Conservation (phyloP, 1,284 basidiomycete species). For the Amylostereum chailletii region DNA sequence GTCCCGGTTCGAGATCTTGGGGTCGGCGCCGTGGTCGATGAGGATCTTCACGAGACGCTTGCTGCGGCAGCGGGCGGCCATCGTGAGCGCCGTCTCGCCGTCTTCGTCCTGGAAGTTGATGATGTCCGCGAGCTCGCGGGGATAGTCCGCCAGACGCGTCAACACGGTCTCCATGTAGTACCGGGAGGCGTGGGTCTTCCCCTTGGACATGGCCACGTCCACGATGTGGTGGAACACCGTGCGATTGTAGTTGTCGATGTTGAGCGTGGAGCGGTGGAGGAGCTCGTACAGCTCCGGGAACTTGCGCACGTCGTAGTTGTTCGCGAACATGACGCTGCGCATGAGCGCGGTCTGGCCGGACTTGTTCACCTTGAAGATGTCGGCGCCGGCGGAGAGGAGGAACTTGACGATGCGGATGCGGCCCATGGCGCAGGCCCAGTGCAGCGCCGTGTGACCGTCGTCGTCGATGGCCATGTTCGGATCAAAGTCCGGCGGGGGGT, state of each 20-base stretch:
- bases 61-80: conserved; percentile 93
- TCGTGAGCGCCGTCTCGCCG: conserved; percentile 94
- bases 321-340: conserved; percentile 99
- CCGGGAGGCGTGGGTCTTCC: conserved; percentile 94
- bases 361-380: conserved; percentile 96
- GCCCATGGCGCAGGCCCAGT: conserved; percentile 99
- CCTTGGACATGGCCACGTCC: conserved; percentile 96
- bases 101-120: conserved; percentile 99
- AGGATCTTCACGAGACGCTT: conserved; percentile 96
- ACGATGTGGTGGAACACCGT: conserved; percentile 99
- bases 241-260: conserved; percentile 97
- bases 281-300: conserved; percentile 98
- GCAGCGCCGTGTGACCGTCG: conserved; percentile 94
- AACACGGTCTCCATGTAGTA: conserved; percentile 99
- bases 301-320: conserved; percentile 99
- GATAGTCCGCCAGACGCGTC: conserved; percentile 86
- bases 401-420: conserved; percentile 95
- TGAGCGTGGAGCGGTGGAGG: conserved; percentile 93
- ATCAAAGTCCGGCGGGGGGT: conserved; percentile 89
- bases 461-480: conserved; percentile 97
- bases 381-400: conserved; percentile 88
- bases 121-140: conserved; percentile 94
- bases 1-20: conserved; percentile 92
- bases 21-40: conserved; percentile 95
- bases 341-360: conserved; percentile 96